Evolutionary conservation across 1,284 basidiomycete species (phyloP), one percentile per base, ranked within the genome.

Genomic region (Lignosus rhinocerotis): DNA sequence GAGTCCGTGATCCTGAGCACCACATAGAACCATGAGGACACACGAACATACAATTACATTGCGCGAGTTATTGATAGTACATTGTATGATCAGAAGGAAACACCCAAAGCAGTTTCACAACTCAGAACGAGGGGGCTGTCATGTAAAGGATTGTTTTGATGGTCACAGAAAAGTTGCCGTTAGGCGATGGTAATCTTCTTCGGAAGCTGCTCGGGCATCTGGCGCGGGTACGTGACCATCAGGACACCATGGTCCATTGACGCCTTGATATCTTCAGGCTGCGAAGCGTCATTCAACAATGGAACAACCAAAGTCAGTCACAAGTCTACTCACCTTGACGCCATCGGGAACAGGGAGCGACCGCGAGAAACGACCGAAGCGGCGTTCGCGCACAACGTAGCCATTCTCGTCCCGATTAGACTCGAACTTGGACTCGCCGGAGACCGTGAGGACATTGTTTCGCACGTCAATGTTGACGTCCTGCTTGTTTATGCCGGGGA

Each of bases 321-420:
- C 33, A 38, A 38, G 14, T 4, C 7, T 11, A 50, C 66, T 60
- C 44, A 76, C 79, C 74, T 80, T 77, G 51, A 76, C 70, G 2
- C 79, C 79, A 48, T 66, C 62, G 38, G 80, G 79, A 6, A 80
- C 71, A 55, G 69, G 66, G 53, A 80, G 31, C 1, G 70, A 71
- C 33, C 81, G 72, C n/a, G 76, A 71, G 59, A 80, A 78, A 47
- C 70, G 78, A 34, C 79, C 80, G 36, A 56, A 73, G 34, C 69
- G 66, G 30, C 79, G 70, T 69, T 82, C 81, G 33, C 76, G 74
- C n/a, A 83, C 72, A 25, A 74, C 72, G 54, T 74, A 84, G 25
- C 79, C 80, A 17, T 69, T 65, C 65, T 80, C 76, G 3, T 78
- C 76, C 33, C 68, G 70, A 11, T 79, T 68, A 16, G 67, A 44